Evolutionary conservation across 768 basidiomycete genomes (phyloP).

Genomic region (Plicaturopsis crispa): DNA sequence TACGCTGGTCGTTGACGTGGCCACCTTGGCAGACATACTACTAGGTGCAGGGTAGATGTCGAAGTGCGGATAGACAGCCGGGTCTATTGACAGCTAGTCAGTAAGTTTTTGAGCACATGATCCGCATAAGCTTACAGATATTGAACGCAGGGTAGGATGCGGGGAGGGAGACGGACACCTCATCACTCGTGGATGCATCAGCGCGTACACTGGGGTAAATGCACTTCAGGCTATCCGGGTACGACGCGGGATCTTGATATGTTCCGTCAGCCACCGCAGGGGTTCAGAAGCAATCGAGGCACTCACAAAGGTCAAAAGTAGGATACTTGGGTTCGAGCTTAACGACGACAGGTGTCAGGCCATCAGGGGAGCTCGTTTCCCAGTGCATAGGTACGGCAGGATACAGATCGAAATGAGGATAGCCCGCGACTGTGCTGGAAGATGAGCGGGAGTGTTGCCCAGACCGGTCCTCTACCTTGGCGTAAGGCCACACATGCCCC

Average conservation of each 20-base stretch:
- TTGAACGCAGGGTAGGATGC: slow-evolving; percentile 17
- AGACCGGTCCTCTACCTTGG: too few species aligned
- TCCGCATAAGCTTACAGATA: slow-evolving; percentile 11
- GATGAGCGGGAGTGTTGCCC: neutral
- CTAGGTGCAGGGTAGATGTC: slow-evolving; percentile 28
- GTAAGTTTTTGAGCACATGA: neutral
- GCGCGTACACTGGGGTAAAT: slow-evolving; percentile 23
- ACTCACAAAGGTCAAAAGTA: slow-evolving; percentile 26
- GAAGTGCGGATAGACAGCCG: slow-evolving; percentile 32
- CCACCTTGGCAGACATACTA: too few species aligned
- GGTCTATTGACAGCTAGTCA: slow-evolving; percentile 19
- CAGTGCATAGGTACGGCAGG: slow-evolving; percentile 16
- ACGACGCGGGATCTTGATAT: slow-evolving; percentile 27
- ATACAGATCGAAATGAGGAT: slow-evolving; percentile 27
- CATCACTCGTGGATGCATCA: too few species aligned
- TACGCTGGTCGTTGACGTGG: too few species aligned
- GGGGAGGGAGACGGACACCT: slow-evolving; percentile 8
- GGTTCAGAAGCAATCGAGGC: neutral
- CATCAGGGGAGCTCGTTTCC: too few species aligned
- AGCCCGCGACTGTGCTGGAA: slow-evolving; percentile 4
- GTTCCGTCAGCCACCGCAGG: slow-evolving; percentile 1
- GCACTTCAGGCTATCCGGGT: slow-evolving; percentile 24
- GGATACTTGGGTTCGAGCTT: slow-evolving; percentile 14
- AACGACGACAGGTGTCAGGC: slow-evolving; percentile 1
- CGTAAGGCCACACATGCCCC: slow-evolving; percentile 27